phyloP scores from a whole-genome alignment of 2,329 filamentous ascomycete species.

The Pseudopyricularia cyperi region DNA sequence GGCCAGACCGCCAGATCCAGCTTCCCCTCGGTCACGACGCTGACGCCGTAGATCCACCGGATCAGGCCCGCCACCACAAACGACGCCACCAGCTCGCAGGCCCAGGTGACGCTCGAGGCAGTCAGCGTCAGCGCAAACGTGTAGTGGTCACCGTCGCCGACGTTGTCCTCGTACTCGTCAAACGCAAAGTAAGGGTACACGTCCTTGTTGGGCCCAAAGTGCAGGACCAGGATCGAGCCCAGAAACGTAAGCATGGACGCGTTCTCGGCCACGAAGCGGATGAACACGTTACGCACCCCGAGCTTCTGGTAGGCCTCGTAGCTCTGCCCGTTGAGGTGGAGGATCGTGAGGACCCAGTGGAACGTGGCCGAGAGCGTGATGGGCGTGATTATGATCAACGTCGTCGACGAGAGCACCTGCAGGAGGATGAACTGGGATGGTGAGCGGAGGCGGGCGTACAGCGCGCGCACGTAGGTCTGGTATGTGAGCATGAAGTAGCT shows the following conservation, averaged over 20 bases:
- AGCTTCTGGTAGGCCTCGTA: conserved; percentile 54
- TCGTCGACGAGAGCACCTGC: conserved; percentile 49
- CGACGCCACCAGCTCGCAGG: conserved; percentile 50
- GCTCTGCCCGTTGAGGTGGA: conserved; percentile 44
- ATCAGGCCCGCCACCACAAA: conserved; percentile 46
- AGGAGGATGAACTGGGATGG: conserved; percentile 53
- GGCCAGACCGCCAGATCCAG: conserved; percentile 53
- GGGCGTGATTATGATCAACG: conserved; percentile 50
- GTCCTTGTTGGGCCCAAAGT: conserved; percentile 53
- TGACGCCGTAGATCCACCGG: conserved; percentile 43
- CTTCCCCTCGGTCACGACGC: conserved; percentile 52
- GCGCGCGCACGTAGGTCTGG: conserved; percentile 56
- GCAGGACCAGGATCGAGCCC: conserved; percentile 50
- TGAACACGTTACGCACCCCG: conserved; percentile 53
- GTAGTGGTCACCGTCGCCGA: conserved; percentile 30
- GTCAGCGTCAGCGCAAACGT: conserved; percentile 51
- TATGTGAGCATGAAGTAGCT: conserved; percentile 58
- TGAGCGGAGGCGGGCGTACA: conserved; percentile 55
- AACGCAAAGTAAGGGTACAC: conserved; percentile 61
- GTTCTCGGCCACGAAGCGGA: conserved; percentile 54
- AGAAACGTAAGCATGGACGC: conserved; percentile 56
- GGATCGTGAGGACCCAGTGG: conserved; percentile 39
- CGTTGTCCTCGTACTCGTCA: conserved; percentile 28
- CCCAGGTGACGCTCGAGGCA: conserved; percentile 52
- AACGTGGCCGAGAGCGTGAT: conserved; percentile 48